Conservation (phyloP, 257 asterid genomes). For the Asclepias syriaca region DNA sequence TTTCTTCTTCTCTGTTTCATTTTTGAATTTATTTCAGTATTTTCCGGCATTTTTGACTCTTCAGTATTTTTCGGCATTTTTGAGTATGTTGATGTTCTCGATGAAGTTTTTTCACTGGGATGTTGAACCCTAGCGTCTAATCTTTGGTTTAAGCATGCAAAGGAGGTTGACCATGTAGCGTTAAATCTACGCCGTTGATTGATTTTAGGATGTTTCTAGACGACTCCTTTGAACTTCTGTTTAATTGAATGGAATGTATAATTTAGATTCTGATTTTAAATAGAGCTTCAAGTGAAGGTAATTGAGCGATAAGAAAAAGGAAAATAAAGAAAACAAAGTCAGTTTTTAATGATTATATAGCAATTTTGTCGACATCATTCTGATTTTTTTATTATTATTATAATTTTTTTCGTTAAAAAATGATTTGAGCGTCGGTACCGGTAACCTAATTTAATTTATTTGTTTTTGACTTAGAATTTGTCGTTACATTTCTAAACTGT, state of each 20-base stretch:
- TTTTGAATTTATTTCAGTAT: not conserved
- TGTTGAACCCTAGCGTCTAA: slow-evolving; percentile 9
- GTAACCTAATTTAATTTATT: not conserved
- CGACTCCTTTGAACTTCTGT: not conserved
- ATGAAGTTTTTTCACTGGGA: not conserved
- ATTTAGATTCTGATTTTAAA: not conserved
- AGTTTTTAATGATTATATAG: not conserved
- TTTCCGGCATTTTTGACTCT: not conserved
- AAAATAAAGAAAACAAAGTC: not conserved
- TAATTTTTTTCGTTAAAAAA: not conserved
- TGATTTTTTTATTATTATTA: not conserved
- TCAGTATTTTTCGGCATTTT: not conserved
- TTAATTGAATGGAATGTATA: not conserved
- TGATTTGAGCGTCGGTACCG: not conserved
- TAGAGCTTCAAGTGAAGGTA: not conserved
- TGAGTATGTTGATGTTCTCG: not conserved
- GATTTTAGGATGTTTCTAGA: not conserved
- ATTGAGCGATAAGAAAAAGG: not conserved
- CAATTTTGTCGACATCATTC: not conserved
- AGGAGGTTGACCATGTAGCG: not conserved
- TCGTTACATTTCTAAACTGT: not conserved
- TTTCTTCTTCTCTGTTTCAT: not conserved
- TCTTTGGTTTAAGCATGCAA: not conserved
- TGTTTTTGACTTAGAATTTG: slow-evolving; percentile 12
- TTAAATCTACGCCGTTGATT: slow-evolving; percentile 1